Conservation (phyloP, 345 rosid genomes). For the Bretschneidera sinensis region DNA sequence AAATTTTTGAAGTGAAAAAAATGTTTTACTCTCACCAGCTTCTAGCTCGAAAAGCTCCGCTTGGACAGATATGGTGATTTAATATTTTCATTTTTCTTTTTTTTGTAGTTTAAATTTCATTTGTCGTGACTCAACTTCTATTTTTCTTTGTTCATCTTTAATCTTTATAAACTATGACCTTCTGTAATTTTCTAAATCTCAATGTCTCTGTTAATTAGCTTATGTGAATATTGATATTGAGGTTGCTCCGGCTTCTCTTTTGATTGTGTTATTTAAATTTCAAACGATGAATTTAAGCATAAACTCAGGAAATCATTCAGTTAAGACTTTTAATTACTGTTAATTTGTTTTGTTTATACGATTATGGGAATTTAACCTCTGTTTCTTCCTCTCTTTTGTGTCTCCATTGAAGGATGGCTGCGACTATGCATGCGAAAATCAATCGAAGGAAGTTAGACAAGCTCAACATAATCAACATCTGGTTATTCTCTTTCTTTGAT, state of each 20-base stretch:
- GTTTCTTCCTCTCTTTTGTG: not conserved
- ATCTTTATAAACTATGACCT: no score
- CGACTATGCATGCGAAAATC: slow-evolving; percentile 80
- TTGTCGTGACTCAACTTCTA: not conserved
- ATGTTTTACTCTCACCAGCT: slow-evolving; percentile 97
- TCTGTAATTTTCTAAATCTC: no score
- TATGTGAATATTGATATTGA: no score
- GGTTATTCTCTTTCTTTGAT: slow-evolving; percentile 30
- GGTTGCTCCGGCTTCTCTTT: no score
- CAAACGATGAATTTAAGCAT: not conserved
- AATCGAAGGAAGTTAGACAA: slow-evolving; percentile 65
- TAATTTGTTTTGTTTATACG: no score
- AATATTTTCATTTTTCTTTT: not conserved
- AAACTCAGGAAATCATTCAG: no score
- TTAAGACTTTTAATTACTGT: no score
- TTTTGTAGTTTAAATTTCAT: no score
- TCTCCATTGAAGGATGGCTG: slow-evolving; percentile 62
- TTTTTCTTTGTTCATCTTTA: not conserved
- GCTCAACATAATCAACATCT: slow-evolving; percentile 70
- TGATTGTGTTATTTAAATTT: not conserved
- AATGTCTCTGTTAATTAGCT: no score
- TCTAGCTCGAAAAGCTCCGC: slow-evolving; percentile 94
- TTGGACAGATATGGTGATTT: slow-evolving; percentile 81
- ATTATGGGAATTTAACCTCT: slow-evolving; percentile 3
- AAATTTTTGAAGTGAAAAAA: not conserved